Evolutionary conservation across 2,329 filamentous ascomycete species (phyloP).

Genomic region (Berkeleyomyces basicola): DNA sequence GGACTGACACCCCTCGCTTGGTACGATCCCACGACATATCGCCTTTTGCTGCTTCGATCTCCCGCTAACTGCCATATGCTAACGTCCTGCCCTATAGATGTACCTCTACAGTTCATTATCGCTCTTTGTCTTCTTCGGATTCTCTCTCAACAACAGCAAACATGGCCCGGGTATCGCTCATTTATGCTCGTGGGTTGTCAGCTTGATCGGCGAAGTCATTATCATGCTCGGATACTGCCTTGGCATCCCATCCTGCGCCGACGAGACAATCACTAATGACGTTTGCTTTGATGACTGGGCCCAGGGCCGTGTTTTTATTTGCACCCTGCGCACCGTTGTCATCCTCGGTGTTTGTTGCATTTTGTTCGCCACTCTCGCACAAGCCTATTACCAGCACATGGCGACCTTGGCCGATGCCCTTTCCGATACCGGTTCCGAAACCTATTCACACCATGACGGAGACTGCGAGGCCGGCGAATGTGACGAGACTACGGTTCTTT

Average conservation of each 20-base stretch:
- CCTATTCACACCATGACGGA: slow-evolving; percentile 14
- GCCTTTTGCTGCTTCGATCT: not conserved
- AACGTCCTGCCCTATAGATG: not conserved
- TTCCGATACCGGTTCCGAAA: slow-evolving; percentile 1
- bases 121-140: slow-evolving; percentile 9
- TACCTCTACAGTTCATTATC: slow-evolving; percentile 9
- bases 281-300: slow-evolving; percentile 25
- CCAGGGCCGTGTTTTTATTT: slow-evolving; percentile 32
- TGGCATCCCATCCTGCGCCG: slow-evolving; percentile 22
- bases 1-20: slow-evolving; percentile 6
- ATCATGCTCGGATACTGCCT: slow-evolving; percentile 54
- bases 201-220: slow-evolving; percentile 53
- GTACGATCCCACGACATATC: slow-evolving; percentile 2
- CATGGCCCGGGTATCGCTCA: slow-evolving; percentile 61
- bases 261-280: not conserved
- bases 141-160: slow-evolving; percentile 1
- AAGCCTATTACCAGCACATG: slow-evolving; percentile 1
- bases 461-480: slow-evolving; percentile 25
- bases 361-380: slow-evolving; percentile 23
- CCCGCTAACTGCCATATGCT: not conserved
- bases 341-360: slow-evolving; percentile 45
- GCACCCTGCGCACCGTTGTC: slow-evolving; percentile 42
- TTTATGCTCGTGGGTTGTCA: slow-evolving; percentile 60
- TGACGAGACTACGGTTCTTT: slow-evolving; percentile 47
- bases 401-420: not conserved